Base-by-base conservation (phyloP, 1,284 basidiomycete genomes). In the Blastosporella zonata region DNA sequence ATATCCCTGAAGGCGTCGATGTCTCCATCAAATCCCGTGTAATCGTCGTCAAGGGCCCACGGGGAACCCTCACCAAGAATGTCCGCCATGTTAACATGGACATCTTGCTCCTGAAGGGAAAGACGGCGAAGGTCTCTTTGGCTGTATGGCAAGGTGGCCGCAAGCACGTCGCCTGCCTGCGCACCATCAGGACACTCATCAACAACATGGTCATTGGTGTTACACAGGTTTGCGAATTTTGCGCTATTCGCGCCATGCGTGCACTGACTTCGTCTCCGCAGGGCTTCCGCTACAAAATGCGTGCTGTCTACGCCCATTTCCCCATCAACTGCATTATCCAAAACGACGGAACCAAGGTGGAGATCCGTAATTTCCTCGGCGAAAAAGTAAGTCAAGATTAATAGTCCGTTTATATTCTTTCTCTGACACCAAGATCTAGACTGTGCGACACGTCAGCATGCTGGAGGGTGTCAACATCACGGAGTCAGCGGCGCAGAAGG, bases 211-310 rank as follows among this genome's bases (percentile, higher is more conserved):
- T 99, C 72, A 95, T 78, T 62, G 96, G 95, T 62, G 94, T 97
- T 55, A 98, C 94, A 47, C 92, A 94, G 82, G 90, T 86, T 53
- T 55, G 75, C 63, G 46, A 39, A 33, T 29, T 40, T 17, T 1
- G 20, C 13, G 18, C 36, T 5, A 25, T 6, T 18, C 17, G 17
- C n/a, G 10, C 2, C 2, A 3, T 13, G 51, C 17, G 18, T 36
- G n/a, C 27, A 33, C 25, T 41, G 27, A n/a, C 45, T 17, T 37
- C 29, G 18, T 15, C 29, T n/a, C 42, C 44, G 13, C 59, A 92
- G 87, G 97, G 96, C 57, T 99, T 98, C 87, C 86, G 88, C 67
- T 99, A 99, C 86, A 99, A 99, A 88, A 96, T 97, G 93, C 90
- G 93, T 64, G 81, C 95, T 31, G 97, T 99, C 52, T 99, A 99